Base-by-base conservation (phyloP, 2,329 filamentous ascomycete species). In the Penicillium sp. region DNA sequence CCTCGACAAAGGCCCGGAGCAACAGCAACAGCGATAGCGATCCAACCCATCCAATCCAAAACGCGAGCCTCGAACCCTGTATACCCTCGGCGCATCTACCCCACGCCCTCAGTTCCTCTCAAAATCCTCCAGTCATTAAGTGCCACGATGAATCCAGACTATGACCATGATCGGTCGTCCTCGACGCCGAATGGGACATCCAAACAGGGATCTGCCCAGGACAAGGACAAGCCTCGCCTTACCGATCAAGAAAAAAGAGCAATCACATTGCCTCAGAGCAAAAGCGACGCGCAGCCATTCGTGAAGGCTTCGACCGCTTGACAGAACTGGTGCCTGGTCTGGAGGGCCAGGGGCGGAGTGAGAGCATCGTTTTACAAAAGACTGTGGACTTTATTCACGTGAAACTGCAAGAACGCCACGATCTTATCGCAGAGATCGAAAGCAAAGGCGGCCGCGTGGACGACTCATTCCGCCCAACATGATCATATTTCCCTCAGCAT, bases 301-400 rank as follows among this genome's bases (percentile, higher is more conserved):
- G 91, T 44, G 86, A 90, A 56, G 90, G 89, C 54, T 96, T 95
- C 71, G 90, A 96, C 72, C 83, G 86, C 33, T 82, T 96, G 26
- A 89, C 89, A 16, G 84, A 87, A 50, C 81, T 95, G 31, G 90
- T 96, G 1, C 91, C 91, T 0, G 90, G 89, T 0, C 80, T 95
- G 50, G 84, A 90, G 65, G 91, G 91, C 0, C 88, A 92, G 67
- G 91, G 89, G 1, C 85, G 91, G 43, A 94, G 90, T 61, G 91
- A 96, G 72, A 90, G 89, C 28, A 80, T 91, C 17, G 90, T 96
- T n/a, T 79, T 96, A 22, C 84, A 86, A 60, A 82, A 82, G 61
- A 88, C 87, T 0, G 83, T 88, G 30, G 84, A 87, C 14, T 88
- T 81, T 59, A 86, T 89, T 67, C 79, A 79, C 40, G 75, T 84